Conservation (phyloP, 2,329 filamentous ascomycete species). For the Aspergillus terreus region DNA sequence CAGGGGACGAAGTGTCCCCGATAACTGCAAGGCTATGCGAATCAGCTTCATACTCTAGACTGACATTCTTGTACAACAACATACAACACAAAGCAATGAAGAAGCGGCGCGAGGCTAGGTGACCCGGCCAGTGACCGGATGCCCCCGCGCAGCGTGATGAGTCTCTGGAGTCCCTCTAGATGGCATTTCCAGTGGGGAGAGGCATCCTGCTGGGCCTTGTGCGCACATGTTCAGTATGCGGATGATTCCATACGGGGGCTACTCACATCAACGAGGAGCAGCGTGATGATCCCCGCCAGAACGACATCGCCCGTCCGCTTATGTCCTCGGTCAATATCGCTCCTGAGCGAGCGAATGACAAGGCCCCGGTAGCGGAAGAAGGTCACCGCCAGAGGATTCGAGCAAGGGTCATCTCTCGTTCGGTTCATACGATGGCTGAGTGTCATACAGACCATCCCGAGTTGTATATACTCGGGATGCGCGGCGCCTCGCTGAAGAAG, state of each 20-base stretch:
- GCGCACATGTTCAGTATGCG: background rate
- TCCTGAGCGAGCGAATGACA: slow-evolving; percentile 29
- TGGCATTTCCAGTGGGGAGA: slow-evolving; percentile 35
- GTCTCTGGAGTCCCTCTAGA: slow-evolving; percentile 28
- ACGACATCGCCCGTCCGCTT: slow-evolving; percentile 21
- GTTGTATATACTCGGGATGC: slow-evolving; percentile 25
- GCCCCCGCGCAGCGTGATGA: slow-evolving; percentile 34
- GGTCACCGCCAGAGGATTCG: slow-evolving; percentile 17
- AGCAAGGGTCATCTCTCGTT: slow-evolving; percentile 9
- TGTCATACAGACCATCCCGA: slow-evolving; percentile 30
- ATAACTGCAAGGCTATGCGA: slow-evolving; percentile 27
- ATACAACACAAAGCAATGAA: slow-evolving; percentile 26
- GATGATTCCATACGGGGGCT: background rate
- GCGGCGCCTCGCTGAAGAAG: background rate
- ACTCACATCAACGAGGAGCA: slow-evolving; percentile 19
- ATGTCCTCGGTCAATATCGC: slow-evolving; percentile 19
- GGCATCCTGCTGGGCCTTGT: slow-evolving; percentile 17
- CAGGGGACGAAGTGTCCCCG: slow-evolving; percentile 36
- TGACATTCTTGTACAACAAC: background rate
- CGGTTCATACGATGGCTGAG: slow-evolving; percentile 34
- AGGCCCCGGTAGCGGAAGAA: slow-evolving; percentile 30
- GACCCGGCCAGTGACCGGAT: slow-evolving; percentile 18
- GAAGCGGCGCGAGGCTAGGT: slow-evolving; percentile 18
- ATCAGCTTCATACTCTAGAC: background rate
- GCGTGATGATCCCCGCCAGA: slow-evolving; percentile 30